Conservation (phyloP, 345 rosid genomes). For the Turnera subulata region DNA sequence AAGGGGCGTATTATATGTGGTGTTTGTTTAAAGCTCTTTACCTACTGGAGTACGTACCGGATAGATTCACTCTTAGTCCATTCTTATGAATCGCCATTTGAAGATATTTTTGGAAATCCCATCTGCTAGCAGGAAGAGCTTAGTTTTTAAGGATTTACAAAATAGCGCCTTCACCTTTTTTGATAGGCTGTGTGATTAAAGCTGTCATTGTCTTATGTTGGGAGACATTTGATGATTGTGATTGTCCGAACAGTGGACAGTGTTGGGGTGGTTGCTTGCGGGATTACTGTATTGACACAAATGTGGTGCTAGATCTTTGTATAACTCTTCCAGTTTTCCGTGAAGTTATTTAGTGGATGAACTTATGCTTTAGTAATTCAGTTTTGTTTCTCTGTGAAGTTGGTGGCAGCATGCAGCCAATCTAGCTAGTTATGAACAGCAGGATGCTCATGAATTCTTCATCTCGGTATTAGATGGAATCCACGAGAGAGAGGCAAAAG, state of each 20-base stretch:
- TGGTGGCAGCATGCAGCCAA: constrained; percentile 33
- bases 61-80: constrained; percentile 1
- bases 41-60: background rate
- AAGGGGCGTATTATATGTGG: background rate
- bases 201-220: background rate
- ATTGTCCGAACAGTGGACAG: background rate
- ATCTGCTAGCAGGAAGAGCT: background rate
- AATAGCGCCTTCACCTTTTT: no score
- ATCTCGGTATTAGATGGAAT: constrained; percentile 25
- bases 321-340: constrained; percentile 5
- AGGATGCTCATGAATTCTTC: constrained; percentile 35
- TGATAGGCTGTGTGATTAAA: no score
- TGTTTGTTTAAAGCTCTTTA: background rate
- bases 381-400: constrained; percentile 27
- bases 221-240: background rate
- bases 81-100: background rate
- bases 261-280: background rate
- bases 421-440: constrained; percentile 30
- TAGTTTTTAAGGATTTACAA: background rate
- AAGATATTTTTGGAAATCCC: background rate
- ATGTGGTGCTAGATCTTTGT: constrained; percentile 5
- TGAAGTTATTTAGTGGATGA: constrained; percentile 10
- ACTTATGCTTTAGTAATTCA: constrained; percentile 13
- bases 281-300: background rate
- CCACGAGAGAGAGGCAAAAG: constrained; percentile 24